These are phyloP conservation scores for Ramaria sp. DNA, from an alignment of 768 basidiomycete species.

Conservation along the genomic window DNA sequence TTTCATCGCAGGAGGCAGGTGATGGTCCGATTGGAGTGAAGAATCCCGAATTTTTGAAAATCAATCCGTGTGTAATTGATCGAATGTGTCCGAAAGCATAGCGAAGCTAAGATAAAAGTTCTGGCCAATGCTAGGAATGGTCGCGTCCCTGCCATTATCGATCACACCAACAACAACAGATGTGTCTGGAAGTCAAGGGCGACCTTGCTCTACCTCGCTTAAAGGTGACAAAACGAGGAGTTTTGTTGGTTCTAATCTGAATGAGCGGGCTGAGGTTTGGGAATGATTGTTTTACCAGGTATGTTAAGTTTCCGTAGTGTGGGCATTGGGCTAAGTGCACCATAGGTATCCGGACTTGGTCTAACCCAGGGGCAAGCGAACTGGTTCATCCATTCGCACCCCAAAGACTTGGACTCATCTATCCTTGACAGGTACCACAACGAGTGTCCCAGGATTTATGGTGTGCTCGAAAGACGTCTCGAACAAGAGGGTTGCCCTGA, in stretches of 20 bases:
- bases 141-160: constrained; percentile 57
- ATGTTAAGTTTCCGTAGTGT: neutral
- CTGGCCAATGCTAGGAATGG: constrained; percentile 27
- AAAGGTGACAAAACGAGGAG: constrained; percentile 69
- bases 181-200: constrained; percentile 68
- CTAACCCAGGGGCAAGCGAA: neutral
- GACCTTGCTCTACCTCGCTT: constrained; percentile 72
- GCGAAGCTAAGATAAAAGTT: neutral
- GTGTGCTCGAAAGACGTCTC: constrained; percentile 12
- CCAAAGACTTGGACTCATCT: constrained; percentile 9
- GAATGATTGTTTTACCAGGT: neutral
- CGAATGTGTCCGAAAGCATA: neutral
- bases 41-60: neutral
- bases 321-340: neutral
- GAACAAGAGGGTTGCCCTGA: constrained; percentile 3
- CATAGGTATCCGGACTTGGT: constrained; percentile 1
- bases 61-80: constrained; percentile 1
- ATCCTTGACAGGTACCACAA: constrained; percentile 12
- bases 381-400: constrained; percentile 13
- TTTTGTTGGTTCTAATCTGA: constrained; percentile 25
- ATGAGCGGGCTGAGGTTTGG: neutral
- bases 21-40: neutral
- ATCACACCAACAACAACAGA: constrained; percentile 47
- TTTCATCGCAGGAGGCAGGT: neutral
- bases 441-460: constrained; percentile 12